Conservation (phyloP, 495 filamentous ascomycete genomes). For the Annulohypoxylon stygium region DNA sequence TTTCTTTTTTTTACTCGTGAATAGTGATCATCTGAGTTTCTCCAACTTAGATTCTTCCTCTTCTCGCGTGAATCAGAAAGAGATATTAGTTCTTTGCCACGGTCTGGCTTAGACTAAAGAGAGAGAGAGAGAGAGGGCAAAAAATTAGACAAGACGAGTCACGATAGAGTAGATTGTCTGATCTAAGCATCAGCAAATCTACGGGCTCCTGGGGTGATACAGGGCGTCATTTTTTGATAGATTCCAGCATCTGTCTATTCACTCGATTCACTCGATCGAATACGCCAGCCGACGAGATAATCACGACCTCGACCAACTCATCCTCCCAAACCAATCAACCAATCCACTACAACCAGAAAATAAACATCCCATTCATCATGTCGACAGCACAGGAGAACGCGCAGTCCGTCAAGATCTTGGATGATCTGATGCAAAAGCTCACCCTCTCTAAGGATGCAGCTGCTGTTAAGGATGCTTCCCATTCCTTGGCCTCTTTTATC, state of each 20-base stretch:
- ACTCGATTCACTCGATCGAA: constrained; percentile 9
- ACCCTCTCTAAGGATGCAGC: constrained; percentile 65
- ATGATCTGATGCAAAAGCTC: constrained; percentile 67
- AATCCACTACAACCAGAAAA: not conserved
- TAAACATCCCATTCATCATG: constrained; percentile 35
- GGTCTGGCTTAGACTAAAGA: constrained; percentile 39
- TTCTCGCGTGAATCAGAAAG: constrained; percentile 29
- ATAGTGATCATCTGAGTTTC: constrained; percentile 47
- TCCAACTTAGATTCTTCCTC: constrained; percentile 42
- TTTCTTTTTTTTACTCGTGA: constrained; percentile 33
- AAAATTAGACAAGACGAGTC: constrained; percentile 38
- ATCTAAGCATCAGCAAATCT: constrained; percentile 37
- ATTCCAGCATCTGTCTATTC: constrained; percentile 20
- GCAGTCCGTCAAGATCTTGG: constrained; percentile 64
- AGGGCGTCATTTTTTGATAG: constrained; percentile 18
- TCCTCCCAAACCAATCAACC: not conserved
- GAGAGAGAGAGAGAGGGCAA: too few species aligned
- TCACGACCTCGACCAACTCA: constrained; percentile 2
- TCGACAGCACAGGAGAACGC: constrained; percentile 59
- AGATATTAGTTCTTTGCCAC: constrained; percentile 29
- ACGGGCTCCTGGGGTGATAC: constrained; percentile 26
- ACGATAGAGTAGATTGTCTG: constrained; percentile 45
- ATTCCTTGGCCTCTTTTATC: constrained; percentile 63
- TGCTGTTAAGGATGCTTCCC: constrained; percentile 62
- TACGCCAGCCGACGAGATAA: too few species aligned